phyloP scores from a whole-genome alignment of 1,284 basidiomycete genomes.

The Cutaneotrichosporon daszewskae region DNA sequence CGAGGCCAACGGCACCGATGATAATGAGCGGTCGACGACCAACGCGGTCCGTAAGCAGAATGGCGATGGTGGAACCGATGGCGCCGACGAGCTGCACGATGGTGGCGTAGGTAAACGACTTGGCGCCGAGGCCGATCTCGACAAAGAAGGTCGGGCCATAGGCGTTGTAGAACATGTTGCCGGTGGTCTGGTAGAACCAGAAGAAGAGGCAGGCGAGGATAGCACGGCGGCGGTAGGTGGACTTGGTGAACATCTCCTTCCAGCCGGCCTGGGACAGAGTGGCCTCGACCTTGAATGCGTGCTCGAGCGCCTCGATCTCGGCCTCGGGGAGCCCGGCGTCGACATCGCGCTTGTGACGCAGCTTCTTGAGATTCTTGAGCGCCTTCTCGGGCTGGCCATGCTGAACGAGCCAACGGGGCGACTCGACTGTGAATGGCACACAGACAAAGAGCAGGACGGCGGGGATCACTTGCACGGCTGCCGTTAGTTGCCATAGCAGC shows the following conservation, averaged over 20 bases:
- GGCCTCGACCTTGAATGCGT: constrained; percentile 14
- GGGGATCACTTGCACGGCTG: constrained; percentile 15
- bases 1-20: constrained; percentile 9
- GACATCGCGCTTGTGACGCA: constrained; percentile 16
- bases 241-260: constrained; percentile 20
- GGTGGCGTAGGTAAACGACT: constrained; percentile 22
- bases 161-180: constrained; percentile 20
- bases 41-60: constrained; percentile 12
- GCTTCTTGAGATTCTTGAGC: constrained; percentile 14
- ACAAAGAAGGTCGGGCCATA: constrained; percentile 22
- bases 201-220: constrained; percentile 5
- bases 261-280: constrained; percentile 8
- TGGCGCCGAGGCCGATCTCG: constrained; percentile 17
- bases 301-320: constrained; percentile 22
- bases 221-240: constrained; percentile 15
- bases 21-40: constrained; percentile 21
- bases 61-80: constrained; percentile 14
- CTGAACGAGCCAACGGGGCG: constrained; percentile 23
- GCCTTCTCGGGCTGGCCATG: constrained; percentile 15
- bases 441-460: constrained; percentile 9
- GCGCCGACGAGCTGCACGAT: constrained; percentile 16
- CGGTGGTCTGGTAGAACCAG: constrained; percentile 19
- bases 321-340: constrained; percentile 9
- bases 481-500: not conserved
- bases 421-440: constrained; percentile 17